These are phyloP conservation scores for Coffea eugenioides DNA, from an alignment of 257 asterid genomes.

Conservation along the genomic window DNA sequence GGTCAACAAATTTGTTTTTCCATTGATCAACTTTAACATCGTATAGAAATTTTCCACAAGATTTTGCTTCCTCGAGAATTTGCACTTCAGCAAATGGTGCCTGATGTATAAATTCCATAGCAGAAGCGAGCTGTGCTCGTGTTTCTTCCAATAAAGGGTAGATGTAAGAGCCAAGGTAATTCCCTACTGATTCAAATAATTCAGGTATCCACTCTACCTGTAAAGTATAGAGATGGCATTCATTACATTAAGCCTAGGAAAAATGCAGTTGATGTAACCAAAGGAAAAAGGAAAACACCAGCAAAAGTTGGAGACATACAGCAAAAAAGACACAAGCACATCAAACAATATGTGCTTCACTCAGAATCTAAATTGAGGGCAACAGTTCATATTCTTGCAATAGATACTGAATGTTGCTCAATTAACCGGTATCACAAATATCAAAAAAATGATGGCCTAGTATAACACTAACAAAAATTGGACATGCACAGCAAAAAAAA, in stretches of 20 bases:
- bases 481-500: no score
- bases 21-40: slow-evolving; percentile 11
- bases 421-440: no score
- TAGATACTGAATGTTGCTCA: no score
- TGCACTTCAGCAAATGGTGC: slow-evolving; percentile 54
- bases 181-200: slow-evolving; percentile 31
- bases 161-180: slow-evolving; percentile 40
- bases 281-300: not conserved
- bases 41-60: not conserved
- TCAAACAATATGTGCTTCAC: no score
- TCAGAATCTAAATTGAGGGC: no score
- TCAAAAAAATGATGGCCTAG: no score
- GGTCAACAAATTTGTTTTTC: slow-evolving; percentile 27
- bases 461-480: no score
- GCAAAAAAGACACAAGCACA: no score
- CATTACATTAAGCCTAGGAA: not conserved
- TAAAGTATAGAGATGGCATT: not conserved
- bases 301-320: no score
- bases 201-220: slow-evolving; percentile 52
- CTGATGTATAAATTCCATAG: slow-evolving; percentile 30
- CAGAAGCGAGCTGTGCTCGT: slow-evolving; percentile 43
- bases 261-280: no score
- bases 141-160: slow-evolving; percentile 62
- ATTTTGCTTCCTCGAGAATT: not conserved
- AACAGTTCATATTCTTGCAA: no score